Percentiles rank a stretch among this genome's conserved stretches.
Evolutionary conservation across 306 rosid genomes (phyloP).

Genomic region (Datisca glomerata): DNA sequence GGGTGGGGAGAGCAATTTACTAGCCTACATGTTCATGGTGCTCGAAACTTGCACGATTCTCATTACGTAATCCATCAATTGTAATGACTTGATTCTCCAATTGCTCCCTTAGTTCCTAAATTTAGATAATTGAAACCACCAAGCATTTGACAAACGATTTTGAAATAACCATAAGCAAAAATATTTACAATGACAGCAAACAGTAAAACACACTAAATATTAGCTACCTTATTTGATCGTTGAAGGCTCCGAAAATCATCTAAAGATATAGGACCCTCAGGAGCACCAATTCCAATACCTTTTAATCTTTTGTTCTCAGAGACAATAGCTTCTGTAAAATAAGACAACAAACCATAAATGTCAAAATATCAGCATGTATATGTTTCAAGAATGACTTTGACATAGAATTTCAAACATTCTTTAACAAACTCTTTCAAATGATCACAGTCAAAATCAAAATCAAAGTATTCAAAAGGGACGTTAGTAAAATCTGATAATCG

Average conservation of each 20-base stretch:
- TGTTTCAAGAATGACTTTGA: too few relatives aligned
- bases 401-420: too few relatives aligned
- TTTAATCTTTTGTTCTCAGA: slow-evolving; percentile 73
- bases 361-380: background rate
- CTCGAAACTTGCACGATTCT: slow-evolving; percentile 47
- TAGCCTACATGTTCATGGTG: slow-evolving; percentile 60
- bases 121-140: slow-evolving; percentile 5
- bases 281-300: slow-evolving; percentile 95
- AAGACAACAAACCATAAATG: slow-evolving; percentile 5
- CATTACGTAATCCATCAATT: slow-evolving; percentile 45
- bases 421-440: too few relatives aligned
- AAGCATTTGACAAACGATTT: too few relatives aligned
- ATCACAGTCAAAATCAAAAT: too few relatives aligned
- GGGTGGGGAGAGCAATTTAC: too few relatives aligned
- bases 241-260: slow-evolving; percentile 98
- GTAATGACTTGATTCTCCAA: slow-evolving; percentile 65
- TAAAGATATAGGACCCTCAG: slow-evolving; percentile 92
- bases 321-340: slow-evolving; percentile 40
- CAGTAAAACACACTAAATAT: too few relatives aligned
- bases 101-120: slow-evolving; percentile 91
- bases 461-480: too few relatives aligned
- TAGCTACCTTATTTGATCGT: slow-evolving; percentile 72
- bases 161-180: slow-evolving; percentile 5
- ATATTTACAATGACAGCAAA: too few relatives aligned
- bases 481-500: too few relatives aligned